Percentiles rank a stretch among this genome's conserved stretches.
Evolutionary conservation across 2,329 filamentous ascomycete genomes (phyloP).

Genomic region (Talaromyces albobiverticillius): DNA sequence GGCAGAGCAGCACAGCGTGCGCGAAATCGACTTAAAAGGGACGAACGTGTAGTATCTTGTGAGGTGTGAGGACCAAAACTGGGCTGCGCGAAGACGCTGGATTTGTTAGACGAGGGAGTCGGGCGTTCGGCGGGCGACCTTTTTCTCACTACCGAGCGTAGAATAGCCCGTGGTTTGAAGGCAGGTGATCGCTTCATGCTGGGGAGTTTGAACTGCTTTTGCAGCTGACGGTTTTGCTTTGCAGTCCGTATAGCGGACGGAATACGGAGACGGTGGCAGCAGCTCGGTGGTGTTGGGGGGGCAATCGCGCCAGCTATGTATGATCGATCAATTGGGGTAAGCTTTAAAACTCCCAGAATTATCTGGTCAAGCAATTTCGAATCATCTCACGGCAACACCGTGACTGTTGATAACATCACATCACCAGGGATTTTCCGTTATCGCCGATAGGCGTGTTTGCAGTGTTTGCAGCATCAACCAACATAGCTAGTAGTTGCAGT

Average conservation of each 20-base stretch:
- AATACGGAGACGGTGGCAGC: background rate
- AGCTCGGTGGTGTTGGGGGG: background rate
- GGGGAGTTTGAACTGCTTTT: slow-evolving; percentile 1
- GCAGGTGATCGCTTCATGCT: slow-evolving; percentile 1
- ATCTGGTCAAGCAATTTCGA: background rate
- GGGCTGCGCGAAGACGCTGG: background rate
- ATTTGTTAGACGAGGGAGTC: background rate
- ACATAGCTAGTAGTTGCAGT: too few species aligned
- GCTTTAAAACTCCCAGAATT: background rate
- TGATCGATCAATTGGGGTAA: background rate
- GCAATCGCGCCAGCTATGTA: background rate
- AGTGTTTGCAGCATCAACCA: slow-evolving; percentile 16
- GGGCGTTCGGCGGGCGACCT: slow-evolving; percentile 7
- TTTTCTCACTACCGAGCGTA: slow-evolving; percentile 19
- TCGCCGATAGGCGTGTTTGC: slow-evolving; percentile 16
- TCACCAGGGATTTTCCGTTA: background rate
- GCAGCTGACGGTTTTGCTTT: slow-evolving; percentile 9
- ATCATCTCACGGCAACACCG: background rate
- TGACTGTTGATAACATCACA: background rate
- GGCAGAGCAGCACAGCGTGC: slow-evolving; percentile 28
- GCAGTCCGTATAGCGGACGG: slow-evolving; percentile 6
- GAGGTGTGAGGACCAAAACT: background rate
- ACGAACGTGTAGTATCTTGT: slow-evolving; percentile 15
- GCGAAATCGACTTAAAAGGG: slow-evolving; percentile 26
- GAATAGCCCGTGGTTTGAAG: slow-evolving; percentile 21